These are phyloP conservation scores for Zhuliangozyma parablackwelliae DNA, from an alignment of 1,139 yeast species.

Conservation along the genomic window DNA sequence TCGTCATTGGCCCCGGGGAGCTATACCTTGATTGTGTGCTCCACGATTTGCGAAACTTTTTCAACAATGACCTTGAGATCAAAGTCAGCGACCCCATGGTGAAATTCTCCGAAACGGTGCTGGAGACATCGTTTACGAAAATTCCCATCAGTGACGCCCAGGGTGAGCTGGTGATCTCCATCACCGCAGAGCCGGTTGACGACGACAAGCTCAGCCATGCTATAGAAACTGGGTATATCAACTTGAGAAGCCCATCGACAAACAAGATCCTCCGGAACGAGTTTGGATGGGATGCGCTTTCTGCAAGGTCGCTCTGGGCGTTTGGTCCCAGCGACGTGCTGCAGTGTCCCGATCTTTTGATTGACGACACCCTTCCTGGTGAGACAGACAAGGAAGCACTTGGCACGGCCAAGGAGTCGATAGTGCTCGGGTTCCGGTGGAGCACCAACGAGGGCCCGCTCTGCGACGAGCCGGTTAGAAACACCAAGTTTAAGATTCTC, in stretches of 20 bases:
- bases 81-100: slow-evolving; percentile 85
- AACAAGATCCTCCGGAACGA: slow-evolving; percentile 49
- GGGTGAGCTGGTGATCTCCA: slow-evolving; percentile 55
- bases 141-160: slow-evolving; percentile 54
- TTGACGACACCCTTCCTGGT: slow-evolving; percentile 70
- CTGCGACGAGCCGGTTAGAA: slow-evolving; percentile 76
- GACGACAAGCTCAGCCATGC: slow-evolving; percentile 48
- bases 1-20: slow-evolving; percentile 81
- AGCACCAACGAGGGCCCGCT: slow-evolving; percentile 84
- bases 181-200: slow-evolving; percentile 75
- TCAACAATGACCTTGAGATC: slow-evolving; percentile 59
- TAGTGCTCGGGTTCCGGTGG: slow-evolving; percentile 81
- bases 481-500: slow-evolving; percentile 67
- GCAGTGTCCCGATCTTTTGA: slow-evolving; percentile 53
- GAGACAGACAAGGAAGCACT: slow-evolving; percentile 62
- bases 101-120: slow-evolving; percentile 73
- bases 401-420: slow-evolving; percentile 43
- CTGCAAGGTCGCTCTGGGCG: slow-evolving; percentile 79
- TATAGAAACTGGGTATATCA: slow-evolving; percentile 49
- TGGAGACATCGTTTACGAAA: slow-evolving; percentile 62
- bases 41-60: slow-evolving; percentile 65
- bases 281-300: slow-evolving; percentile 79
- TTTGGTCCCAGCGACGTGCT: slow-evolving; percentile 58
- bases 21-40: slow-evolving; percentile 79
- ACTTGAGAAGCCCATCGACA: slow-evolving; percentile 32